Conservation (phyloP, 768 basidiomycete species). For the Rhizopogon vesiculosus region DNA sequence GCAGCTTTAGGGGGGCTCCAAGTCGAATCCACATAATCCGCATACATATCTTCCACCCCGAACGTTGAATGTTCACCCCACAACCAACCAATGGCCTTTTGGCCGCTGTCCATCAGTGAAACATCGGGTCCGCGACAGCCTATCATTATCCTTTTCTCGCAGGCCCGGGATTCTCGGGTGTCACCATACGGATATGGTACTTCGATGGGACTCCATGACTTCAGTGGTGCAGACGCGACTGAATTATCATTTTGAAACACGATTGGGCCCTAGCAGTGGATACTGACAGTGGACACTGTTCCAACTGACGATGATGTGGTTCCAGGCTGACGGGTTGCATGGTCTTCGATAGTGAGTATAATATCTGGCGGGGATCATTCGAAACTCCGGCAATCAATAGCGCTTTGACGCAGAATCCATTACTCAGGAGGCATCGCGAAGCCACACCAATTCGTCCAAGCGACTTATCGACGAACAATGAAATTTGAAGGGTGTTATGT, state of each 20-base stretch:
- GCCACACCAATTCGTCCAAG: background rate
- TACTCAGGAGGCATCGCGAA: background rate
- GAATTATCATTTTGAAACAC: background rate
- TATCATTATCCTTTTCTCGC: background rate
- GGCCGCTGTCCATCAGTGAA: background rate
- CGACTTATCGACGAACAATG: background rate
- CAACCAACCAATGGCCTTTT: background rate
- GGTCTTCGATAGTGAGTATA: background rate
- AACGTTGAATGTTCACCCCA: too few species aligned
- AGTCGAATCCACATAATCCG: background rate
- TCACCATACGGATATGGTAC: too few species aligned
- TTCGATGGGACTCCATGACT: too few species aligned
- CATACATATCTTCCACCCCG: background rate
- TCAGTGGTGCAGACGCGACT: background rate
- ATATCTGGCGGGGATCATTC: background rate
- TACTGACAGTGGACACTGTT: background rate
- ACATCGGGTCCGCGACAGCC: background rate
- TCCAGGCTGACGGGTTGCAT: too few species aligned
- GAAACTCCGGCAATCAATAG: background rate
- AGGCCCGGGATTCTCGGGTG: too few species aligned
- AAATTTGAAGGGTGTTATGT: background rate
- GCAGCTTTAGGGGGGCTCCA: too few species aligned
- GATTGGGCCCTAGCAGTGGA: too few species aligned
- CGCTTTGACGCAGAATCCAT: background rate
- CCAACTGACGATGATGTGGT: background rate